phyloP scores from a whole-genome alignment of 2,329 filamentous ascomycete genomes.

The Penicillium brasilianum region DNA sequence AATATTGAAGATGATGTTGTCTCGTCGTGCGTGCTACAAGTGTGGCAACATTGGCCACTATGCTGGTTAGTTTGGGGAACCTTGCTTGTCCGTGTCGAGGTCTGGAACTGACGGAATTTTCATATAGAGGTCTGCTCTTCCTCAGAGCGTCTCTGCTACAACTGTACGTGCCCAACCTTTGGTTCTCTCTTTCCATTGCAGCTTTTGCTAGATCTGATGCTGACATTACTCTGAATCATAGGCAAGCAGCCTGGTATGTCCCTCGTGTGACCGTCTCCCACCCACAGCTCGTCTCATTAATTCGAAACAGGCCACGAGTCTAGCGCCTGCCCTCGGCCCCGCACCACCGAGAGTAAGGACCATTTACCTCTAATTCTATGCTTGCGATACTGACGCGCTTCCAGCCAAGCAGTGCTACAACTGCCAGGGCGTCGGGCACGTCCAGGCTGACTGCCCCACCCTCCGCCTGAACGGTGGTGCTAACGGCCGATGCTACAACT shows the following conservation, averaged over 20 bases:
- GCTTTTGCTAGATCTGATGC: neutral
- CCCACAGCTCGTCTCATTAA: slow-evolving; percentile 24
- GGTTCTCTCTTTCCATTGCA: neutral
- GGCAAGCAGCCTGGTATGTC: slow-evolving; percentile 54
- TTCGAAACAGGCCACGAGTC: slow-evolving; percentile 79
- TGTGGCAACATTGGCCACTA: slow-evolving; percentile 78
- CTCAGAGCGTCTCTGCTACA: slow-evolving; percentile 98
- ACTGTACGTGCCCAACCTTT: slow-evolving; percentile 69
- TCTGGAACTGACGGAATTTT: slow-evolving; percentile 17
- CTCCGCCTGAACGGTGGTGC: slow-evolving; percentile 84
- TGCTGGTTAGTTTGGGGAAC: slow-evolving; percentile 48
- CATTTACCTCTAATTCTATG: neutral
- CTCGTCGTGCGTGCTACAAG: slow-evolving; percentile 81
- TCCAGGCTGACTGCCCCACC: slow-evolving; percentile 98
- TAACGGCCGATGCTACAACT: slow-evolving; percentile 94
- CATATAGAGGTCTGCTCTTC: slow-evolving; percentile 93
- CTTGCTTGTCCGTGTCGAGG: neutral
- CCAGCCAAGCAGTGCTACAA: slow-evolving; percentile 98
- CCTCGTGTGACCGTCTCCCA: slow-evolving; percentile 18
- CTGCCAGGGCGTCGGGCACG: slow-evolving; percentile 96
- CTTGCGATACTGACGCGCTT: slow-evolving; percentile 23
- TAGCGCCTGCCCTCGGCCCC: slow-evolving; percentile 93
- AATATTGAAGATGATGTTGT: slow-evolving; percentile 71
- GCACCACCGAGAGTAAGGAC: slow-evolving; percentile 82
- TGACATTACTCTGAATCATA: slow-evolving; percentile 25